Percentiles rank a stretch among this genome's conserved stretches.
These are phyloP conservation scores for Fusarium sulawesiense DNA, from an alignment of 2,329 filamentous ascomycete species.

Conservation along the genomic window DNA sequence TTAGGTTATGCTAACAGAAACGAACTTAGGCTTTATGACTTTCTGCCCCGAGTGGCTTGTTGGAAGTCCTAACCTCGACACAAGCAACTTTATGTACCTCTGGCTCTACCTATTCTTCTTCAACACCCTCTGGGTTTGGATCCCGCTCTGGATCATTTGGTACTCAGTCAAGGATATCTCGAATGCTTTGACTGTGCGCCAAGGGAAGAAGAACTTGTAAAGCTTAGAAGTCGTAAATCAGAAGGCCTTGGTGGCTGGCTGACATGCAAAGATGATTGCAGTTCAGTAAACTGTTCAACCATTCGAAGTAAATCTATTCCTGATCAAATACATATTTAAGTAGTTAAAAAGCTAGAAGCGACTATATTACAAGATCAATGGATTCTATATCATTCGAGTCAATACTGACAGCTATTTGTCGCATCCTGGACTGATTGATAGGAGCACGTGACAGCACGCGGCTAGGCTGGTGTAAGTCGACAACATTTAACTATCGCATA, in stretches of 20 bases:
- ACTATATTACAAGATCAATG: too few species aligned
- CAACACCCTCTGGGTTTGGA: constrained; percentile 74
- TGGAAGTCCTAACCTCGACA: constrained; percentile 70
- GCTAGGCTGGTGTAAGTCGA: not conserved
- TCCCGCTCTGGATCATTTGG: constrained; percentile 70
- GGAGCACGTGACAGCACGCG: not conserved
- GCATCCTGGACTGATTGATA: not conserved
- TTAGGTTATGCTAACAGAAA: not conserved
- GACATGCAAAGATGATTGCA: not conserved
- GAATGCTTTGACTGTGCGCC: constrained; percentile 58
- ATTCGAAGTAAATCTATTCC: not conserved
- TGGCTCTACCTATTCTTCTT: constrained; percentile 78
- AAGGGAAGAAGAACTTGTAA: constrained; percentile 49
- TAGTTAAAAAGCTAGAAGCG: not conserved
- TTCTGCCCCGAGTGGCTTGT: constrained; percentile 77
- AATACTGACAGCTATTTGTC: not conserved
- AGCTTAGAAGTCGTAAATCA: not conserved
- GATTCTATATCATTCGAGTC: not conserved
- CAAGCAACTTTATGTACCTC: constrained; percentile 74
- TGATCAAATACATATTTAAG: not conserved
- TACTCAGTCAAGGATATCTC: constrained; percentile 66
- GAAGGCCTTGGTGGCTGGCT: not conserved
- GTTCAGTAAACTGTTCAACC: not conserved
- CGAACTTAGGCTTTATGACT: constrained; percentile 71
- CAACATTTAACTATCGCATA: not conserved